Conservation (phyloP, 192 early-diverging fungal species). For the Coemansia sp. region DNA sequence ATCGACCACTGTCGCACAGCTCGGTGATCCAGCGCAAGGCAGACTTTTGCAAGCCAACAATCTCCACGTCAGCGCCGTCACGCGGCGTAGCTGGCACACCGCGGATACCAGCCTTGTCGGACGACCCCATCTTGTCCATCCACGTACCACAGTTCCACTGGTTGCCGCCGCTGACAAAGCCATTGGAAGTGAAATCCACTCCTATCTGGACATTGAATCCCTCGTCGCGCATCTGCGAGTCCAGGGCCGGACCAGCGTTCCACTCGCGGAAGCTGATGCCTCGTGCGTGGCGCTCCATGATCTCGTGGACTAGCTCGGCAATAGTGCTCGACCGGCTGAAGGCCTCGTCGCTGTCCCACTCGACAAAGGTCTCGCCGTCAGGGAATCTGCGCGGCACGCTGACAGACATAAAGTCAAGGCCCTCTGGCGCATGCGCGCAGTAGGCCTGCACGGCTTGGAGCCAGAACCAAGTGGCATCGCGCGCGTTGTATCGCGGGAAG, state of each 20-base stretch:
- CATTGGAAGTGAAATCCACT: constrained; percentile 74
- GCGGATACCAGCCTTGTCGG: constrained; percentile 88
- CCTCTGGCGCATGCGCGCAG: constrained; percentile 75
- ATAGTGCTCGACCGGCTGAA: constrained; percentile 73
- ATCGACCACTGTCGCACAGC: constrained; percentile 51
- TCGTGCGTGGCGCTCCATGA: constrained; percentile 84
- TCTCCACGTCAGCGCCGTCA: constrained; percentile 91
- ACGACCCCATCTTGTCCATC: constrained; percentile 99
- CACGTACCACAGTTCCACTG: constrained; percentile 96
- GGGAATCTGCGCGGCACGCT: constrained; percentile 84
- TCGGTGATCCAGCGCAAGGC: constrained; percentile 80
- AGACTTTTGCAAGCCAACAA: constrained; percentile 87
- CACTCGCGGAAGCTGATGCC: constrained; percentile 94
- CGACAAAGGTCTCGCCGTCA: constrained; percentile 70
- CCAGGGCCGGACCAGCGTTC: constrained; percentile 88
- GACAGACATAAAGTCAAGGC: constrained; percentile 69
- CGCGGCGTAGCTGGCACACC: constrained; percentile 93
- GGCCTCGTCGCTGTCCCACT: constrained; percentile 63
- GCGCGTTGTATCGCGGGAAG: constrained; percentile 90
- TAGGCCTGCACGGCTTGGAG: constrained; percentile 90
- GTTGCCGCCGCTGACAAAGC: constrained; percentile 88
- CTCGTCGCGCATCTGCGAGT: constrained; percentile 88
- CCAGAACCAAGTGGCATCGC: constrained; percentile 98
- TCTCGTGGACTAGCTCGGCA: constrained; percentile 88
- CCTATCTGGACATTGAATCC: constrained; percentile 85